Evolutionary conservation across 75 land plant genomes (phyloP).

Genomic region (Cunninghamia lanceolata): DNA sequence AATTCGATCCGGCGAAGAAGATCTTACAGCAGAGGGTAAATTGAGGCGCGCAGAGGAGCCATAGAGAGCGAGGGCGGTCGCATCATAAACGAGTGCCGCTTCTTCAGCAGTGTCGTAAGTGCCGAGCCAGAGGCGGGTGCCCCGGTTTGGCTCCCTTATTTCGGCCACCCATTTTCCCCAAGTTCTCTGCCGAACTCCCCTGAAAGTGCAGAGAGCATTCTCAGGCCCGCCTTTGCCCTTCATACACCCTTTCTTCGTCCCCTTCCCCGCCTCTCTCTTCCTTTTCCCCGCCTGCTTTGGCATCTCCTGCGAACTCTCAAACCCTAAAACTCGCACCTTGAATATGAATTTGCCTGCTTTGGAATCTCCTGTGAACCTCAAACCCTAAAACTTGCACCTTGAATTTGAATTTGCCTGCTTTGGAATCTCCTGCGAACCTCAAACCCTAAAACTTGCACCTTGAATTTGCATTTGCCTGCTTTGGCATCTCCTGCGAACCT

Average conservation of each 20-base stretch:
- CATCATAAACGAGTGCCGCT: slow-evolving; percentile 52
- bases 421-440: too few species aligned
- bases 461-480: too few species aligned
- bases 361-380: too few species aligned
- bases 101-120: slow-evolving; percentile 40
- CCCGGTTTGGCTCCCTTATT: slow-evolving; percentile 30
- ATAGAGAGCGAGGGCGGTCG: slow-evolving; percentile 46
- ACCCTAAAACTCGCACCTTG: too few species aligned
- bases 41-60: slow-evolving; percentile 49
- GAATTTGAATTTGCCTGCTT: too few species aligned
- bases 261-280: not conserved
- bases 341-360: too few species aligned
- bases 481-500: not conserved
- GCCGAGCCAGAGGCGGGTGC: slow-evolving; percentile 44
- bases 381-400: too few species aligned
- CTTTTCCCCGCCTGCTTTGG: not conserved
- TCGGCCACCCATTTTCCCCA: slow-evolving; percentile 53
- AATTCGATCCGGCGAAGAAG: not conserved
- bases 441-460: too few species aligned
- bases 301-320: not conserved
- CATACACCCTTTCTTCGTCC: slow-evolving; percentile 34
- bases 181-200: slow-evolving; percentile 45
- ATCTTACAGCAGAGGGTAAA: slow-evolving; percentile 13
- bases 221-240: slow-evolving; percentile 42
- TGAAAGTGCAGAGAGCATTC: slow-evolving; percentile 26